Evolutionary conservation across 2,329 filamentous ascomycete genomes (phyloP), one percentile per base, ranked within the genome.

Genomic region (Podosphaera fusca): DNA sequence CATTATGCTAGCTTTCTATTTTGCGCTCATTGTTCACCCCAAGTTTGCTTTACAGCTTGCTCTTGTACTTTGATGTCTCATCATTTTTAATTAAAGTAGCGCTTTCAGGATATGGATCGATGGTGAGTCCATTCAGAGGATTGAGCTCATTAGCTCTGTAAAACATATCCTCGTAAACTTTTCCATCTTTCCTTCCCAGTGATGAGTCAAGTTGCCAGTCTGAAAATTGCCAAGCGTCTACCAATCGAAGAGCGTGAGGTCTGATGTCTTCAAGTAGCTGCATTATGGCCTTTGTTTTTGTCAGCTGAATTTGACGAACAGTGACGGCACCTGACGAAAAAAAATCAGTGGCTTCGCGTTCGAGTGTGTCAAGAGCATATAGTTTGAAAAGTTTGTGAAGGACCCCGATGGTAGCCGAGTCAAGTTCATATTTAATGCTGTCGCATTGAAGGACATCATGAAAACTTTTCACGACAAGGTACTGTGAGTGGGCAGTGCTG

Each of bases 81-180:
- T 79, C 74, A 63, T 75, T 78, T 74, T 78, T 82, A 64, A 85
- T 75, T 63, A 85, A 63, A 2, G 76, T 73, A 59, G 72, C 71
- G 59, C 71, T 80, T 62, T 81, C 74, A 5, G 84, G 83, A 67
- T 87, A 84, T 0, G 83, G 82, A 63, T 88, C 82, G 58, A 87
- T 78, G 0, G 81, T 81, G 57, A 86, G 71, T 21, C 78, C 75
- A 65, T 88, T 88, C 50, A 88, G 70, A 1, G 84, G 84, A 64
- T 88, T 88, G 63, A 83, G 69, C 71, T 85, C 76, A 59, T 78
- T 81, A 0, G 84, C 85, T 12, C 84, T 72, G 64, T 80, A 72
- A 70, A 87, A 88, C 72, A 88, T 74, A 63, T 87, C 84, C 67
- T 85, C 81, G 63, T 88, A 88, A 1, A 87, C 84, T 63, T 83